phyloP scores from a whole-genome alignment of 805 yeast species.

The Sporopachydermia lactativora region DNA sequence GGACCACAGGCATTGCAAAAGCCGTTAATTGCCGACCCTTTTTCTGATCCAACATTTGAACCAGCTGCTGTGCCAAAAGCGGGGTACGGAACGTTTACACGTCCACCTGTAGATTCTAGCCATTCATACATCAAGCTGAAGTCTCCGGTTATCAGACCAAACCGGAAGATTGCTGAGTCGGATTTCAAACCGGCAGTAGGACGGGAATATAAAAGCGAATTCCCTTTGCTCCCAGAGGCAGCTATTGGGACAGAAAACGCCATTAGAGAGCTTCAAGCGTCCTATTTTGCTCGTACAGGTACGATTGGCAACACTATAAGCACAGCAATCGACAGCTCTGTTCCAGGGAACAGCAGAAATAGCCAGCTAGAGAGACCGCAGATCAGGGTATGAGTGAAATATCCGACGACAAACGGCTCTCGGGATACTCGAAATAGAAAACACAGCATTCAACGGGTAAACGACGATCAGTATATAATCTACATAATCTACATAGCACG shows the following conservation, averaged over 20 bases:
- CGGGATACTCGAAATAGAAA: too few species aligned
- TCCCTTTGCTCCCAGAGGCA: not conserved
- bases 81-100: not conserved
- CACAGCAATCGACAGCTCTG: too few species aligned
- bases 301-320: too few species aligned
- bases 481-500: too few species aligned
- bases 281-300: not conserved
- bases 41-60: not conserved
- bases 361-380: too few species aligned
- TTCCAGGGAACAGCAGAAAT: too few species aligned
- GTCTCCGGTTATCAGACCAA: not conserved
- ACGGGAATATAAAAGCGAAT: too few species aligned
- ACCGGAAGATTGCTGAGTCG: not conserved
- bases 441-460: too few species aligned
- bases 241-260: not conserved
- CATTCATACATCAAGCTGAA: not conserved
- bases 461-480: too few species aligned
- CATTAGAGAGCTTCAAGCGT: not conserved
- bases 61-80: not conserved
- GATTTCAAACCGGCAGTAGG: too few species aligned
- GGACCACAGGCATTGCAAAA: not conserved
- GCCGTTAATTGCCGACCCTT: not conserved
- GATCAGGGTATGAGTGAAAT: too few species aligned
- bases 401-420: too few species aligned
- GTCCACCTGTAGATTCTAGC: not conserved